Conservation (phyloP, 768 basidiomycete species). For the Pisolithus microcarpus region DNA sequence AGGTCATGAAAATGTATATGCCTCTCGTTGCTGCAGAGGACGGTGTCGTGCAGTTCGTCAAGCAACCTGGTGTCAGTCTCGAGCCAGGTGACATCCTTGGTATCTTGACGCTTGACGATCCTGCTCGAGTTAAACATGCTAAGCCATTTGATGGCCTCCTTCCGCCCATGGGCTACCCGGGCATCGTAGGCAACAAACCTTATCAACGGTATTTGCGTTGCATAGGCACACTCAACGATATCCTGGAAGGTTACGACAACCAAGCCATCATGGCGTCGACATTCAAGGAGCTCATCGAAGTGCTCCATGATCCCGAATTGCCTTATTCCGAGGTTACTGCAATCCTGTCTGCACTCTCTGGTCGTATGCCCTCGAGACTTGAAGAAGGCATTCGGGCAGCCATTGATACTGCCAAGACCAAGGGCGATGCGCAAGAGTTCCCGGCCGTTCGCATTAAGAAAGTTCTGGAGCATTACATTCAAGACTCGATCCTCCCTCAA, state of each 20-base stretch:
- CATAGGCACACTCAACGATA: slow-evolving; percentile 75
- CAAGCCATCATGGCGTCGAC: slow-evolving; percentile 83
- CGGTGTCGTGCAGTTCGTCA: slow-evolving; percentile 90
- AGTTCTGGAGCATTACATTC: slow-evolving; percentile 75
- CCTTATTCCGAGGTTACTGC: slow-evolving; percentile 82
- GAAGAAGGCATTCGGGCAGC: slow-evolving; percentile 78
- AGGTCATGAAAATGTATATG: slow-evolving; percentile 99
- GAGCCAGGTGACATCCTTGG: slow-evolving; percentile 97
- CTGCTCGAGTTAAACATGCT: slow-evolving; percentile 92
- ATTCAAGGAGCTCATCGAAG: slow-evolving; percentile 77
- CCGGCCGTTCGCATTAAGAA: slow-evolving; percentile 84
- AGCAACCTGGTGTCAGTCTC: slow-evolving; percentile 95
- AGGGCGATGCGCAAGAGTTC: slow-evolving; percentile 76
- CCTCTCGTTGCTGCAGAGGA: slow-evolving; percentile 91
- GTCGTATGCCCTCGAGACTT: slow-evolving; percentile 87
- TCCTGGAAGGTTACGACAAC: slow-evolving; percentile 95
- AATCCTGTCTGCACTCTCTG: slow-evolving; percentile 81
- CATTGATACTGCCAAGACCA: slow-evolving; percentile 70
- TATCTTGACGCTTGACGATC: slow-evolving; percentile 93
- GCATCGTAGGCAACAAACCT: slow-evolving; percentile 80
- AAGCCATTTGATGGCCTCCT: slow-evolving; percentile 96
- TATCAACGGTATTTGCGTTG: slow-evolving; percentile 78
- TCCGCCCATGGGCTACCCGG: slow-evolving; percentile 79
- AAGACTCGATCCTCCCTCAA: slow-evolving; percentile 70
- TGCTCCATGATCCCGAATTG: slow-evolving; percentile 78